Percentiles rank a stretch among this genome's conserved stretches.
Evolutionary conservation across 805 yeast genomes (phyloP).

Genomic region (Yarrowia deformans): DNA sequence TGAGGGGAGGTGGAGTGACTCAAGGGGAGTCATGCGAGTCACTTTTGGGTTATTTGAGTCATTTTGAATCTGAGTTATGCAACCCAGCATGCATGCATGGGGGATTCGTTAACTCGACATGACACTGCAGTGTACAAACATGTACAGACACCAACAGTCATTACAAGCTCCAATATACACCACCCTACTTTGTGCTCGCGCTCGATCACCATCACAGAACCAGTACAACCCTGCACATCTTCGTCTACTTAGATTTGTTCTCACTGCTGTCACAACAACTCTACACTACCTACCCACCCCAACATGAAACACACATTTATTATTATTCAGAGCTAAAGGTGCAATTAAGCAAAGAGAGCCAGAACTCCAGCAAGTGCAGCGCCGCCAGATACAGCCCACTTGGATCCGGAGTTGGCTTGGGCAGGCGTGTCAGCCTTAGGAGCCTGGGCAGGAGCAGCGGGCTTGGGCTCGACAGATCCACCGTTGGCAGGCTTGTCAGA

Average conservation of each 20-base stretch:
- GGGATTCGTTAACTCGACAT: too few species aligned
- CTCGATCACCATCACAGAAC: too few species aligned
- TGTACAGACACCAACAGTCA: too few species aligned
- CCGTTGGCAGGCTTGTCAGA: not conserved
- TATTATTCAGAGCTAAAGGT: not conserved
- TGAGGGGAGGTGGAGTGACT: not conserved
- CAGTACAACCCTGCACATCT: too few species aligned
- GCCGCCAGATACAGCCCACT: not conserved
- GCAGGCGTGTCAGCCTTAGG: not conserved
- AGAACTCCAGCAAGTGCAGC: not conserved
- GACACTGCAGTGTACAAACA: too few species aligned
- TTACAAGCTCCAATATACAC: too few species aligned
- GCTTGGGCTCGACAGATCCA: not conserved
- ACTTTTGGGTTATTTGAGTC: conserved; percentile 14
- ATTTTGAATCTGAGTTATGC: not conserved
- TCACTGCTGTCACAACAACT: too few species aligned
- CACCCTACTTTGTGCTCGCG: too few species aligned
- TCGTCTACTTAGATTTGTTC: too few species aligned
- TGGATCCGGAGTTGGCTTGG: not conserved
- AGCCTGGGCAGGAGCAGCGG: not conserved
- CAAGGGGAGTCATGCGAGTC: conserved; percentile 31
- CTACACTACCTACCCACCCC: too few species aligned
- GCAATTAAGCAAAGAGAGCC: not conserved
- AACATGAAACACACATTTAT: not conserved
- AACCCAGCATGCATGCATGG: too few species aligned